These are phyloP conservation scores for Breviolum minutum DNA, from an alignment of 73 alveolate genomes.

Conservation along the genomic window DNA sequence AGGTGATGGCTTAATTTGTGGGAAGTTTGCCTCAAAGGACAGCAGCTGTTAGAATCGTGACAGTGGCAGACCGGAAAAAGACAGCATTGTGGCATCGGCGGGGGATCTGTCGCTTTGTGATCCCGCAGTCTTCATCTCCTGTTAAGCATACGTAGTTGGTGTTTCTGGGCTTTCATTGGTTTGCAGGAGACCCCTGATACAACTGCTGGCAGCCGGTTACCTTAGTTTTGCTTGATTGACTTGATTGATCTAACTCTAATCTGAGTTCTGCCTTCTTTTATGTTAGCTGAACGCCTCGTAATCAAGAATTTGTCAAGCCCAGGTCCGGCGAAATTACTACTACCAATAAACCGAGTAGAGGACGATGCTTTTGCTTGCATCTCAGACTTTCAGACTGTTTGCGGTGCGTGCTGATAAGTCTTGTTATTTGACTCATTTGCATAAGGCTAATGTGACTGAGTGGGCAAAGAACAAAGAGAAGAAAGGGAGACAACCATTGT, in stretches of 20 bases:
- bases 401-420: neutral
- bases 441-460: neutral
- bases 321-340: neutral
- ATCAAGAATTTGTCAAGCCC: neutral
- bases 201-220: too few species aligned
- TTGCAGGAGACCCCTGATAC: too few species aligned
- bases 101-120: too few species aligned
- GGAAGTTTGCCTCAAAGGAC: neutral
- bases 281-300: too few species aligned
- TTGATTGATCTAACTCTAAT: too few species aligned
- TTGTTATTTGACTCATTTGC: neutral
- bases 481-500: neutral
- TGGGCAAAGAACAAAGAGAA: conserved; percentile 41
- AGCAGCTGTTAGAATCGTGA: conserved; percentile 23
- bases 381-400: neutral
- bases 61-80: conserved; percentile 33
- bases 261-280: too few species aligned
- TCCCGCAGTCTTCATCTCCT: too few species aligned
- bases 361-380: conserved; percentile 15
- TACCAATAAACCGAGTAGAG: neutral
- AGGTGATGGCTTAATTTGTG: conserved; percentile 27
- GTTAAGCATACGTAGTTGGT: too few species aligned
- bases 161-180: too few species aligned
- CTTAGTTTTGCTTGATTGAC: too few species aligned
- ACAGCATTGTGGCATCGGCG: neutral